Percentiles rank a stretch among this genome's conserved stretches.
Conservation (phyloP, 768 basidiomycete species). For the Agrocybe pediades region DNA sequence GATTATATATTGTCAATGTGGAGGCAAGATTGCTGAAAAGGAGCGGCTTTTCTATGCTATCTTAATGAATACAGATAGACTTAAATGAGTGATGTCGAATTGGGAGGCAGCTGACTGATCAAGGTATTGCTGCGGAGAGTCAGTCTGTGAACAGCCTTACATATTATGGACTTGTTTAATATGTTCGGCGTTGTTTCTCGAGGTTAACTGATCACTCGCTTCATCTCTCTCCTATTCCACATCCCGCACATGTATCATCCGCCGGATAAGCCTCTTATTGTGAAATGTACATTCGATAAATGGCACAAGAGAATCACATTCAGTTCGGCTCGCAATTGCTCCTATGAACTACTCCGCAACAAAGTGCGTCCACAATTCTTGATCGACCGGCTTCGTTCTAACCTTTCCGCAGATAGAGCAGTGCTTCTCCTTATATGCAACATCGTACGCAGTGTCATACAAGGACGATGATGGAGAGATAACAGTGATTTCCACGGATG, state of each 20-base stretch:
- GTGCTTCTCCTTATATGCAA: conserved; percentile 74
- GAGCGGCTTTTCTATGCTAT: no score
- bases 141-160: conserved; percentile 1
- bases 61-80: no score
- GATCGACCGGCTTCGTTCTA: conserved; percentile 7
- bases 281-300: conserved; percentile 82
- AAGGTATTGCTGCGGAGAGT: conserved; percentile 9
- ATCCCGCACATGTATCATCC: conserved; percentile 35
- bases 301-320: conserved; percentile 80
- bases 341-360: conserved; percentile 68
- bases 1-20: no score
- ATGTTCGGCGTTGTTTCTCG: conserved; percentile 2
- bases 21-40: no score
- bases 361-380: conserved; percentile 51
- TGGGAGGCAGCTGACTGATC: no score
- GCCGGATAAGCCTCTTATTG: conserved; percentile 77
- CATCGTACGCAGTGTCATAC: conserved; percentile 75
- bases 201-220: background rate
- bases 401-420: conserved; percentile 72
- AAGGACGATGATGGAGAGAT: conserved; percentile 89
- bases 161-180: conserved; percentile 1
- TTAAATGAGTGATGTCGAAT: no score
- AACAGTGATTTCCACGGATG: conserved; percentile 66
- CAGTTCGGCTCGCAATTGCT: conserved; percentile 75
- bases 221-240: conserved; percentile 1